Conservation (phyloP, 1,284 basidiomycete species). For the Ustilago shanxiensis region DNA sequence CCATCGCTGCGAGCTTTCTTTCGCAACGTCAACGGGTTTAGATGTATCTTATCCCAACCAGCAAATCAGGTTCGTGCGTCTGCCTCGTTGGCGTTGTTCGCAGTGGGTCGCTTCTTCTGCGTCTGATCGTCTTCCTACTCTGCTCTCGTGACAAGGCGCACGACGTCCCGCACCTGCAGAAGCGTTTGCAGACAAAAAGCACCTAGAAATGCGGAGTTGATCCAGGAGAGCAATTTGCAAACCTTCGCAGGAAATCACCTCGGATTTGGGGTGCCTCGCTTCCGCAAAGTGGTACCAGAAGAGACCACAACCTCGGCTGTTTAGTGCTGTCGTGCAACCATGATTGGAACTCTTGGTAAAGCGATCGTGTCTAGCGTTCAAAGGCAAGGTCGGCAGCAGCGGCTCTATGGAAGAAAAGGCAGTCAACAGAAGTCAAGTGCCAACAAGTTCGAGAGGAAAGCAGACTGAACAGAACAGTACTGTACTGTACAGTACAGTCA, state of each 20-base stretch:
- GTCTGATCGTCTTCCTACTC: neutral
- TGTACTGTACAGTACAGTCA: too few species aligned
- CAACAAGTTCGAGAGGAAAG: neutral
- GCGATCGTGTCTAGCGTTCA: neutral
- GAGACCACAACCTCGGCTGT: neutral
- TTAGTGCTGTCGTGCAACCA: neutral
- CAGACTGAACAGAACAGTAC: too few species aligned
- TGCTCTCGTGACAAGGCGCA: neutral
- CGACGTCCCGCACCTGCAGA: constrained; percentile 16
- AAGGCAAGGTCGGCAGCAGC: neutral
- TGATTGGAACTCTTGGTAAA: neutral
- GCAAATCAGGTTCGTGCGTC: neutral
- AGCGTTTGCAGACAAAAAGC: constrained; percentile 1
- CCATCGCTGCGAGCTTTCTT: neutral
- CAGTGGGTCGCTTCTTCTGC: too few species aligned
- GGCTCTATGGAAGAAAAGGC: neutral
- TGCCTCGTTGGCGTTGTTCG: neutral
- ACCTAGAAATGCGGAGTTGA: constrained; percentile 3
- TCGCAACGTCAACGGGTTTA: neutral
- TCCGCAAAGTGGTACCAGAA: neutral
- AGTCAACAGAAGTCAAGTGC: too few species aligned
- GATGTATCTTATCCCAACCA: neutral
- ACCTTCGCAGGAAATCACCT: neutral
- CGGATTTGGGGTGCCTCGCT: neutral
- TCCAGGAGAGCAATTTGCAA: neutral